Evolutionary conservation across 2,329 filamentous ascomycete species (phyloP).

Genomic region (Chaetomiaceae sp.): DNA sequence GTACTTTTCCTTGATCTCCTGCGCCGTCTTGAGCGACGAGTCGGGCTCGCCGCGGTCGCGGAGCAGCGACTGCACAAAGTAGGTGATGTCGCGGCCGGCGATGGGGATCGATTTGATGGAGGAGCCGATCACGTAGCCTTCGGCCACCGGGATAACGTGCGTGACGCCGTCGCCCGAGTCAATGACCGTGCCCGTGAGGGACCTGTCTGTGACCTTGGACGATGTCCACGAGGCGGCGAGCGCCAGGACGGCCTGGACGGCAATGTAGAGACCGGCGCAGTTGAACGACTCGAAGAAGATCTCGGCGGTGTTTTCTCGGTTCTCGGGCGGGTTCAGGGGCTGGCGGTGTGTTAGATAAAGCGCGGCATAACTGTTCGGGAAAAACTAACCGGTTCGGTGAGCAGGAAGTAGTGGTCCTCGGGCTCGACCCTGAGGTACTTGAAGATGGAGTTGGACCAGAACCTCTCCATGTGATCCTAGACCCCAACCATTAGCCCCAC

Average conservation of each 20-base stretch:
- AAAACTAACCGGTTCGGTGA: constrained; percentile 77
- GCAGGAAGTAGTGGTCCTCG: constrained; percentile 96
- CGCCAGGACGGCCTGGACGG: constrained; percentile 93
- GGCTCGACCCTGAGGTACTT: constrained; percentile 98
- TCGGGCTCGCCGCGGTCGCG: constrained; percentile 95
- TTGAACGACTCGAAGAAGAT: constrained; percentile 99
- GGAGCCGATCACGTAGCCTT: constrained; percentile 97
- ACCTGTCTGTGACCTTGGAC: constrained; percentile 94
- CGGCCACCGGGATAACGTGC: constrained; percentile 96
- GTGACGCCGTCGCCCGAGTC: constrained; percentile 98
- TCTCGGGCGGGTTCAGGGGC: constrained; percentile 97
- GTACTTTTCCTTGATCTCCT: constrained; percentile 97
- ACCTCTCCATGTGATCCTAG: constrained; percentile 97
- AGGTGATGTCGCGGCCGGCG: constrained; percentile 95
- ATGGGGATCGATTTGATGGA: constrained; percentile 99
- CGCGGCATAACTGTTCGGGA: neutral
- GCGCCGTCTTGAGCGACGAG: constrained; percentile 93
- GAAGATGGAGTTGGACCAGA: constrained; percentile 99
- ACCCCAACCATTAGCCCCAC: neutral
- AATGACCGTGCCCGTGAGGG: constrained; percentile 94
- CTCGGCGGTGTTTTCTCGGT: constrained; percentile 97
- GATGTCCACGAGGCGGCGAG: constrained; percentile 98
- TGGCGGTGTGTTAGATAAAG: constrained; percentile 35
- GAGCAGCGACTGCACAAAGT: constrained; percentile 94
- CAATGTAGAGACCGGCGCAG: constrained; percentile 97